Conservation (phyloP, 2,329 filamentous ascomycete species). For the Talaromyces funiculosus region DNA sequence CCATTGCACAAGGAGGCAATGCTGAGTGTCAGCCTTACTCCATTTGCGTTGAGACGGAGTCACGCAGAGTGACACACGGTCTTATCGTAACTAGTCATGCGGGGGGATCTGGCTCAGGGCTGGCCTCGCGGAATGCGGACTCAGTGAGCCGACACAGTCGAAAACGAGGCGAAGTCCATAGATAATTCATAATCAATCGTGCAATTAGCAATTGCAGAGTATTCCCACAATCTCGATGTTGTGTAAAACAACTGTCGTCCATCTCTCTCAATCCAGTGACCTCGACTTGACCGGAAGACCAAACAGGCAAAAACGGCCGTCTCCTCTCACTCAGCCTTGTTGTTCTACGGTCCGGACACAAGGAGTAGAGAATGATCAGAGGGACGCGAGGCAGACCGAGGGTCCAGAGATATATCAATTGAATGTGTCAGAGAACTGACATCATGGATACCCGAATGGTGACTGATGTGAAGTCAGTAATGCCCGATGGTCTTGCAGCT, state of each 20-base stretch:
- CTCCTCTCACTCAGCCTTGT: neutral
- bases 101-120: neutral
- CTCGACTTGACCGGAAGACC: neutral
- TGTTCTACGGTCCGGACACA: neutral
- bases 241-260: neutral
- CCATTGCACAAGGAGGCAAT: neutral
- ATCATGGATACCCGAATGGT: too few species aligned
- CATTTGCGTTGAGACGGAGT: neutral
- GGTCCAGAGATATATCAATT: neutral
- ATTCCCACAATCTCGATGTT: neutral
- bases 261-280: neutral
- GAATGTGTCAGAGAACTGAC: neutral
- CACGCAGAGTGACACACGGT: neutral
- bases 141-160: neutral
- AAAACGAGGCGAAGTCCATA: neutral
- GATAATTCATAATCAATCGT: neutral
- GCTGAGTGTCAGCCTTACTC: neutral
- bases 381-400: neutral
- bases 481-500: too few species aligned
- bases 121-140: neutral
- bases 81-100: neutral
- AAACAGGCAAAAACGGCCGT: neutral
- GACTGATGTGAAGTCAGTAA: too few species aligned
- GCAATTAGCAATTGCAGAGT: neutral
- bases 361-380: neutral